phyloP scores from a whole-genome alignment of 106 monocot species.

The Gastrodia elata region DNA sequence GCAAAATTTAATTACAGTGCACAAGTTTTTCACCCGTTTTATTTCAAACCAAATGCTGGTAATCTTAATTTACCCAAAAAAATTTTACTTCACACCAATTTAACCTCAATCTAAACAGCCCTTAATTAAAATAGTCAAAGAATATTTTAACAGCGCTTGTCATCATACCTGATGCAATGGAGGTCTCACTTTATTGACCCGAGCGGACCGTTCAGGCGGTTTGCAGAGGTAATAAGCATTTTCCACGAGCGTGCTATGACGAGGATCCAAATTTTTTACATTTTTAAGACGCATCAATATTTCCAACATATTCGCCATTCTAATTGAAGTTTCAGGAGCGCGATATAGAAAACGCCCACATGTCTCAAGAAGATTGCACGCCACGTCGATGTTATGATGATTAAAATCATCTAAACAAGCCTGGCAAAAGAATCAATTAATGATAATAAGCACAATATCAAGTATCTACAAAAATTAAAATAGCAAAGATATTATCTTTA shows the following conservation, averaged over 20 bases:
- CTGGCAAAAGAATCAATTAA: too few species aligned
- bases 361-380: constrained; percentile 97
- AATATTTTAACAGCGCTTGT: too few species aligned
- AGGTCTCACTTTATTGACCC: constrained; percentile 78
- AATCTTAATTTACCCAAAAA: too few species aligned
- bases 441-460: too few species aligned
- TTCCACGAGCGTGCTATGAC: constrained; percentile 94
- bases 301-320: constrained; percentile 96
- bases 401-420: constrained; percentile 93
- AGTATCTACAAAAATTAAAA: too few species aligned
- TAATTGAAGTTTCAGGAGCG: constrained; percentile 87
- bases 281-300: constrained; percentile 95
- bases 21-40: too few species aligned
- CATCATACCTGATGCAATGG: constrained; percentile 75
- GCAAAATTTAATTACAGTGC: too few species aligned
- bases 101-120: too few species aligned
- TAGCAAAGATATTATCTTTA: too few species aligned
- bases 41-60: too few species aligned
- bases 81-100: too few species aligned
- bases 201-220: constrained; percentile 90
- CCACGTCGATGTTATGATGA: constrained; percentile 98
- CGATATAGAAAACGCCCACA: constrained; percentile 96
- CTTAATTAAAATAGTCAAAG: too few species aligned
- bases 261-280: constrained; percentile 98
- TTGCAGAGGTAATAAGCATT: constrained; percentile 98